These are phyloP conservation scores for Bryoerythrophyllum caledonicum DNA, from an alignment of 225 moss, liverwort and hornwort genomes.

Conservation along the genomic window DNA sequence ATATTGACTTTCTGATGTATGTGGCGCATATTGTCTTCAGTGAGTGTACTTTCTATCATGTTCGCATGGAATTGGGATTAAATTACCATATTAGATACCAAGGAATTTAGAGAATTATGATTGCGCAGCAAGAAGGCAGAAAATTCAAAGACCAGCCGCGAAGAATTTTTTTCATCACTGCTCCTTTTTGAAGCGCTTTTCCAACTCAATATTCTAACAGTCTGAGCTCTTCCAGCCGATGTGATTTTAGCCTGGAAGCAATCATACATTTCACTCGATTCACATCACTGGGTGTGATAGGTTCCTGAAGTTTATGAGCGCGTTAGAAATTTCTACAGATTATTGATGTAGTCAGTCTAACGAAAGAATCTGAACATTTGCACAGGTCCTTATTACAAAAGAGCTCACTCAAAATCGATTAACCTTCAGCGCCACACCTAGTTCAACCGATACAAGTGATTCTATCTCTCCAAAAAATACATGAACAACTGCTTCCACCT, in stretches of 20 bases:
- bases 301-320: background rate
- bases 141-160: constrained; percentile 17
- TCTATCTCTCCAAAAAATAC: background rate
- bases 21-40: background rate
- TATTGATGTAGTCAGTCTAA: background rate
- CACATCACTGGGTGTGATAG: background rate
- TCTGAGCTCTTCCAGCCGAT: constrained; percentile 2
- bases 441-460: background rate
- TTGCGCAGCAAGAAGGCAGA: background rate
- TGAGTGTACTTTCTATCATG: background rate
- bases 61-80: background rate
- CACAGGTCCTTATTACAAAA: background rate
- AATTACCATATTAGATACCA: no score
- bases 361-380: background rate
- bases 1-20: background rate
- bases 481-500: background rate
- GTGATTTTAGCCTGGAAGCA: background rate
- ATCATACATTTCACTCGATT: background rate
- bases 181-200: background rate
- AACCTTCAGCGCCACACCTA: background rate
- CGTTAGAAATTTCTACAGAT: background rate
- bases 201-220: background rate
- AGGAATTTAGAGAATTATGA: no score
- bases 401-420: background rate
- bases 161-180: background rate